phyloP scores from a whole-genome alignment of 352 stramenopile species.

The Globisporangium apiculatum region DNA sequence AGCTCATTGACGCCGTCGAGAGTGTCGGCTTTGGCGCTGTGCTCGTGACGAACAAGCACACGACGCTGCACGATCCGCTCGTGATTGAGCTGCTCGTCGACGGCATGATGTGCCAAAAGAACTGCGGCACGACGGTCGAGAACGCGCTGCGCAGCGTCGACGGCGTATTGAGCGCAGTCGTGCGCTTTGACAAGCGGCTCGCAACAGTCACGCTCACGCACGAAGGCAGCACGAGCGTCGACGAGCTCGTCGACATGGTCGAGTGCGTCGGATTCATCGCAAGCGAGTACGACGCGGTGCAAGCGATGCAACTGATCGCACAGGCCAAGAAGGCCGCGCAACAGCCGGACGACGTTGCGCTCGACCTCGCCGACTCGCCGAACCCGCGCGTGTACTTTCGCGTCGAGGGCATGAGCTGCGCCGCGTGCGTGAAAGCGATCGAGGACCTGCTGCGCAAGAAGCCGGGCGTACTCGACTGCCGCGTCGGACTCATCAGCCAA shows the following conservation, averaged over 20 bases:
- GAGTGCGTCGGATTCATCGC: slow-evolving; percentile 69
- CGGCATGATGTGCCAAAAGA: slow-evolving; percentile 95
- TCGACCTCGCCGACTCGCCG: slow-evolving; percentile 26
- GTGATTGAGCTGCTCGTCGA: slow-evolving; percentile 76
- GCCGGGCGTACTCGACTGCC: slow-evolving; percentile 63
- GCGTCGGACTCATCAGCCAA: slow-evolving; percentile 79
- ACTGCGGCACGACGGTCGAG: slow-evolving; percentile 89
- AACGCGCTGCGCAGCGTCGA: slow-evolving; percentile 77
- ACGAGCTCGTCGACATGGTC: slow-evolving; percentile 71
- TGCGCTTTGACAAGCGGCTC: slow-evolving; percentile 69
- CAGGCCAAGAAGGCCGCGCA: slow-evolving; percentile 24
- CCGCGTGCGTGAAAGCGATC: slow-evolving; percentile 83
- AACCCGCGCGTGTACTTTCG: slow-evolving; percentile 76
- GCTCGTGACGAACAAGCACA: slow-evolving; percentile 8
- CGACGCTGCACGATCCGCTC: slow-evolving; percentile 17
- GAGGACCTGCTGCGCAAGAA: slow-evolving; percentile 65
- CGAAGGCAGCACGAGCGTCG: slow-evolving; percentile 36
- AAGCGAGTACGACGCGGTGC: slow-evolving; percentile 42
- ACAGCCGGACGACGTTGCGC: slow-evolving; percentile 18
- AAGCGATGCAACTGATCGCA: slow-evolving; percentile 45
- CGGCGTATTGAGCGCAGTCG: slow-evolving; percentile 58
- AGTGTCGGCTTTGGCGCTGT: slow-evolving; percentile 66
- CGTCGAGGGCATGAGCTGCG: slow-evolving; percentile 83
- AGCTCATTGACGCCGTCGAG: slow-evolving; percentile 74
- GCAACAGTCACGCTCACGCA: slow-evolving; percentile 46